These are phyloP conservation scores for Mortierella sp. DNA, from an alignment of 371 early-diverging fungal genomes.

Conservation along the genomic window DNA sequence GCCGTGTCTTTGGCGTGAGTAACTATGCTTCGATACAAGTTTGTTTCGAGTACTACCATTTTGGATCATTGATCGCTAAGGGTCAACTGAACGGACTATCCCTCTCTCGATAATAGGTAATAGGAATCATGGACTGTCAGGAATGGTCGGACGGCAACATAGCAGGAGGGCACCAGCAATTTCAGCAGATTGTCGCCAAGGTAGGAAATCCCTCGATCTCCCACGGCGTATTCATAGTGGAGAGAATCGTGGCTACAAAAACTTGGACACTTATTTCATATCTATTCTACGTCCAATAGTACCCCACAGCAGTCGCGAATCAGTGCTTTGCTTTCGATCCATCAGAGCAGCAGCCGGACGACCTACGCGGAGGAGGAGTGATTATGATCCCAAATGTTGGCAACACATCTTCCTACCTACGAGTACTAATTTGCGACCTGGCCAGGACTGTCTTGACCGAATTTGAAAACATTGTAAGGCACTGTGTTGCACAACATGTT, in stretches of 20 bases:
- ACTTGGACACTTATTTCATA: neutral
- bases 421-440: constrained; percentile 80
- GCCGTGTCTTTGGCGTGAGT: constrained; percentile 80
- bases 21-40: too few species aligned
- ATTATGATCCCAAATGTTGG: constrained; percentile 88
- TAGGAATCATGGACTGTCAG: constrained; percentile 87
- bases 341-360: constrained; percentile 74
- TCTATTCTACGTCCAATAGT: constrained; percentile 56
- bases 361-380: constrained; percentile 71
- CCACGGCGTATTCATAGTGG: too few species aligned
- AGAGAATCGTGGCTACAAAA: too few species aligned
- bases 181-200: constrained; percentile 69
- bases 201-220: constrained; percentile 44
- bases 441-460: constrained; percentile 74
- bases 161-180: constrained; percentile 69
- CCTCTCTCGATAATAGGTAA: constrained; percentile 60
- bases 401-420: constrained; percentile 80
- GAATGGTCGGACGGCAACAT: constrained; percentile 74
- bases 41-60: too few species aligned
- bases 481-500: neutral
- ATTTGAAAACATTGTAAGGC: constrained; percentile 64
- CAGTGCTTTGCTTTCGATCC: constrained; percentile 90
- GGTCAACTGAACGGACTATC: neutral
- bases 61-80: too few species aligned
- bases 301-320: constrained; percentile 76